Evolutionary conservation across 768 basidiomycete genomes (phyloP), one percentile per base, ranked within the genome.

Genomic region (Omphalotus guepiniiformis): DNA sequence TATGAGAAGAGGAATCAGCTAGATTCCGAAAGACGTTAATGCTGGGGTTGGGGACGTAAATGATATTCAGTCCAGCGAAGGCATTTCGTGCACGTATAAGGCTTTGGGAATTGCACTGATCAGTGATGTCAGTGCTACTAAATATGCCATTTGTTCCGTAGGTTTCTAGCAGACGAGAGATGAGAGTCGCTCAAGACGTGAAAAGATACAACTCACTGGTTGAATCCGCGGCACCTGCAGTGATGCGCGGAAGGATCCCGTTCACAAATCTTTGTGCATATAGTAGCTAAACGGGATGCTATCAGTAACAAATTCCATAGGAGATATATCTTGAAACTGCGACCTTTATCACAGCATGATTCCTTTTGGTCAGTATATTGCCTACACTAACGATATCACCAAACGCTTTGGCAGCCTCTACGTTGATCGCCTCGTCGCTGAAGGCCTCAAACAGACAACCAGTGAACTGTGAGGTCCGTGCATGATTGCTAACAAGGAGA

Each of bases 1-100:
- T 36, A 99, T 68, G 4, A 99, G 72, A 12, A 97, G 73, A 1
- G 95, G 93, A 55, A 96, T 78, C 11, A 97, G 78, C 94, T 98
- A 56, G n/a, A 13, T 32, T 9, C 9, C n/a, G n/a, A 32, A 32
- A 9, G 30, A 32, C 9, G 30, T 32, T 9, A 32, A 9, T n/a
- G 9, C 30, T 9, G 9, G 30, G 30, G 30, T n/a, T 9, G 30
- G n/a, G n/a, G 30, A 32, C 9, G n/a, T n/a, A 32, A 32, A 25
- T 39, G 6, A 34, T 42, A n/a, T 19, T 9, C 60, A 9, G 9
- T 9, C 34, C 47, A 85, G 85, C 15, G 65, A 63, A 22, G 83
- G 63, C 62, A 97, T 76, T 54, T 90, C 78, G 19, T 81, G 71
- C 4, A 73, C 67, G 56, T 91, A 93, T 15, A 87, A 67, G 3